Conservation (phyloP, 2,329 filamentous ascomycete species). For the Aspergillus vadensis region DNA sequence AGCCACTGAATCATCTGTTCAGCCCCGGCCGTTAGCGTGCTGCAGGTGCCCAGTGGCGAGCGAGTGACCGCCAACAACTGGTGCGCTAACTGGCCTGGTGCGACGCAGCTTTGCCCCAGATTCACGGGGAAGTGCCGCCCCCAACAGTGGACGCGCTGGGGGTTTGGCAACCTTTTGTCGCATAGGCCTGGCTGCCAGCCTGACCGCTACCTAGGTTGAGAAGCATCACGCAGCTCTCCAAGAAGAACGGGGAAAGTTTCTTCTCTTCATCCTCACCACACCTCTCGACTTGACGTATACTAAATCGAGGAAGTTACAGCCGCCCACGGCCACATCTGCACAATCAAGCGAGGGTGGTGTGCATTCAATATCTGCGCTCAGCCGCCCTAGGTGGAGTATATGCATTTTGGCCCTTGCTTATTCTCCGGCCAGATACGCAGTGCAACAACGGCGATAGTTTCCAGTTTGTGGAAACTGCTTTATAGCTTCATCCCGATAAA, state of each 20-base stretch:
- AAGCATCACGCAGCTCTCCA: background rate
- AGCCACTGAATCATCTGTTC: conserved; percentile 4
- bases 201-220: background rate
- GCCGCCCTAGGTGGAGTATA: background rate
- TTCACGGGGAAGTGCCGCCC: background rate
- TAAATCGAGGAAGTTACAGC: background rate
- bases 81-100: background rate
- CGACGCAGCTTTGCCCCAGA: conserved; percentile 5
- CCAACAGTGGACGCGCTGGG: too few relatives aligned
- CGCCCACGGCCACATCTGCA: background rate
- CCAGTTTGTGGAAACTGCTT: background rate
- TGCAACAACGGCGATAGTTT: background rate
- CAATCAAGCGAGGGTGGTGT: background rate
- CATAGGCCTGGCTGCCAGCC: background rate
- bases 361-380: conserved; percentile 1
- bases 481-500: background rate
- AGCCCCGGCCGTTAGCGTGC: conserved; percentile 1
- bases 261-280: background rate
- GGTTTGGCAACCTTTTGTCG: background rate
- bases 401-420: background rate
- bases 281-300: background rate
- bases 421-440: background rate
- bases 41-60: background rate
- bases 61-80: background rate
- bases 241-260: background rate